Conservation (phyloP, 768 basidiomycete genomes). For the Trametes elegans region DNA sequence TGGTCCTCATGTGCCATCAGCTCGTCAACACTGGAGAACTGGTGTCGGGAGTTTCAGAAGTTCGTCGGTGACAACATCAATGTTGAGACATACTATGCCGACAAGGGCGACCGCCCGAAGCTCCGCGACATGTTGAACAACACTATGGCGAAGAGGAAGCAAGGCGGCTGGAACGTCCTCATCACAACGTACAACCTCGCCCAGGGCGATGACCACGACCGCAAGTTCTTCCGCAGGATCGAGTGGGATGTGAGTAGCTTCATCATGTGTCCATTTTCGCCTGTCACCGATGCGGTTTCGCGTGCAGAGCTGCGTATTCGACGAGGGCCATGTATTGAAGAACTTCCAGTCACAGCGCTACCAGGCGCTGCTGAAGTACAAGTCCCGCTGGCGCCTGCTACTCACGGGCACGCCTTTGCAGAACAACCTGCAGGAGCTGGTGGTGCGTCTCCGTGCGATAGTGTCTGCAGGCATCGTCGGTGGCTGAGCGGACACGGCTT, state of each 20-base stretch:
- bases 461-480: background rate
- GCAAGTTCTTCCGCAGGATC: constrained; percentile 89
- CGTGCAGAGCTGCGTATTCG: constrained; percentile 83
- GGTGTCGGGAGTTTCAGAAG: constrained; percentile 93
- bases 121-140: constrained; percentile 73
- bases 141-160: constrained; percentile 47
- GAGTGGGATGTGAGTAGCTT: constrained; percentile 80
- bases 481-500: background rate
- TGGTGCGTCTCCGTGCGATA: constrained; percentile 50
- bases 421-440: constrained; percentile 86
- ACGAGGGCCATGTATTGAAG: constrained; percentile 97
- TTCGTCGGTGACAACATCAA: constrained; percentile 80
- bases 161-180: constrained; percentile 84
- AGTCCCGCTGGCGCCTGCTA: constrained; percentile 85
- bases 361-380: constrained; percentile 79
- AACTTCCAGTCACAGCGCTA: constrained; percentile 98
- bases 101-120: constrained; percentile 77
- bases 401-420: constrained; percentile 96
- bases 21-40: constrained; percentile 96
- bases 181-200: constrained; percentile 97
- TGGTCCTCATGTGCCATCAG: constrained; percentile 37
- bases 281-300: background rate
- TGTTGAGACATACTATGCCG: constrained; percentile 91
- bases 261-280: background rate
- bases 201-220: constrained; percentile 81